Evolutionary conservation across 192 early-diverging fungal species (phyloP).

Genomic region (Coemansia sp.): DNA sequence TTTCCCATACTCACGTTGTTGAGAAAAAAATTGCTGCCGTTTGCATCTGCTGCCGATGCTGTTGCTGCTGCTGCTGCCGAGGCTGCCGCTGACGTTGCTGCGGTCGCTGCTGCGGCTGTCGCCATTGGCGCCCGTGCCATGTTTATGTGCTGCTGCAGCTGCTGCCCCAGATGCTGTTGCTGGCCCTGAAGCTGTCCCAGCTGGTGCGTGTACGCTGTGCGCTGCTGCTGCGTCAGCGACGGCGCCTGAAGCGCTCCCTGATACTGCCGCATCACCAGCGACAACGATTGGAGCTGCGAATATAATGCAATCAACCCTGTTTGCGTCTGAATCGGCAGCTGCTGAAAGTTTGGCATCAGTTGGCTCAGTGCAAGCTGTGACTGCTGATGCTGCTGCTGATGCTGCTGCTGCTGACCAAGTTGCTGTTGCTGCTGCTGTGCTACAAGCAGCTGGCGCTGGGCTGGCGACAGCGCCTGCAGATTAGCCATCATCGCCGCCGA

Average conservation of each 20-base stretch:
- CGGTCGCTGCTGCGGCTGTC: conserved; percentile 5
- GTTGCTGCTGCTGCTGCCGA: neutral
- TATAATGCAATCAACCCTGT: conserved; percentile 14
- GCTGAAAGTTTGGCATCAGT: conserved; percentile 15
- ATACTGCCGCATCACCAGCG: conserved; percentile 9
- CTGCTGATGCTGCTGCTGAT: conserved; percentile 23
- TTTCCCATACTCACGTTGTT: conserved; percentile 38
- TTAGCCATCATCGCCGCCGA: conserved; percentile 29
- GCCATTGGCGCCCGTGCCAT: neutral
- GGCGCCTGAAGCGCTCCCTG: conserved; percentile 10
- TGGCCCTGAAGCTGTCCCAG: conserved; percentile 18
- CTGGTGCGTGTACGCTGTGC: conserved; percentile 7
- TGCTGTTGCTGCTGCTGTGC: conserved; percentile 22
- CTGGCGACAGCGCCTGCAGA: conserved; percentile 19
- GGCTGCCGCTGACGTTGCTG: conserved; percentile 6
- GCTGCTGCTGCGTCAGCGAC: conserved; percentile 27
- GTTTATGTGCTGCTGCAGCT: neutral
- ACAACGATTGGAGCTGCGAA: conserved; percentile 15
- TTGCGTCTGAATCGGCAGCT: conserved; percentile 37
- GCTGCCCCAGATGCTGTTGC: neutral
- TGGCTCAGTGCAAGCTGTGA: conserved; percentile 16
- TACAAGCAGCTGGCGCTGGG: conserved; percentile 27
- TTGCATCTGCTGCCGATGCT: neutral
- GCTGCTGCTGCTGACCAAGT: conserved; percentile 12
- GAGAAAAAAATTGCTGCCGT: neutral